Base-by-base conservation (phyloP, 2,329 filamentous ascomycete genomes). In the Magnaporthiopsis rhizophila region DNA sequence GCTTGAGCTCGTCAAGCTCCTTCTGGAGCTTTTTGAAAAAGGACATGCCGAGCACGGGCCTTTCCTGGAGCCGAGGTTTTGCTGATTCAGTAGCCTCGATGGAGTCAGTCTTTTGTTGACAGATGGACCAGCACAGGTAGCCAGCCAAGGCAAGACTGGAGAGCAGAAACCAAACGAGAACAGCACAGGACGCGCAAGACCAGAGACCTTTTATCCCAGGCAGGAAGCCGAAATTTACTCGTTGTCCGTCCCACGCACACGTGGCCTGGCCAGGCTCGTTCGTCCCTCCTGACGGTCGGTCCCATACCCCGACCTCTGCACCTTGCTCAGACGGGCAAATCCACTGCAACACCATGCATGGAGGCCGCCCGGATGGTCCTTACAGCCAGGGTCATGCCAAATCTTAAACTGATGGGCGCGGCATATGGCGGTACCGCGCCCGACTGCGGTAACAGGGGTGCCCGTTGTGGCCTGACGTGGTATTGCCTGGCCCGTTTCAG, bases 1-100 rank as follows among this genome's bases (percentile, higher is more conserved):
- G 28, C 28, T 61, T 61, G 15, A 64, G 50, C 21, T 61, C 63
- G 18, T 64, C 63, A 38, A 64, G 58, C 58, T 64, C 63, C 30
- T 64, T 64, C 28, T 60, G 58, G 28, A 64, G 58, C 50, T 64
- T 64, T 18, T 64, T 64, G 63, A 64, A 64, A 28, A 64, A 64
- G 18, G 63, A 64, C 63, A 64, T 64, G 7, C 45, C 45, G 18
- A 53, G 45, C 21, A 53, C 18, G 45, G 45, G 45, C 21, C 1
- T 53, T n/a, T n/a, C 45, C 45, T 18, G 45, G 18, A n/a, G 45
- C 45, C 18, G 45, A 53, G 21, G 36, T 18, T 13, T 15, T 38
- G 15, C 36, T 18, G 36, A 38, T 18, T 38, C 21, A n/a, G 45
- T 53, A 21, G 45, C 21, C 18, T 18, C 45, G 45, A 53, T n/a